Conservation (phyloP, 2,329 filamentous ascomycete species). For the Fusarium subtropicale region DNA sequence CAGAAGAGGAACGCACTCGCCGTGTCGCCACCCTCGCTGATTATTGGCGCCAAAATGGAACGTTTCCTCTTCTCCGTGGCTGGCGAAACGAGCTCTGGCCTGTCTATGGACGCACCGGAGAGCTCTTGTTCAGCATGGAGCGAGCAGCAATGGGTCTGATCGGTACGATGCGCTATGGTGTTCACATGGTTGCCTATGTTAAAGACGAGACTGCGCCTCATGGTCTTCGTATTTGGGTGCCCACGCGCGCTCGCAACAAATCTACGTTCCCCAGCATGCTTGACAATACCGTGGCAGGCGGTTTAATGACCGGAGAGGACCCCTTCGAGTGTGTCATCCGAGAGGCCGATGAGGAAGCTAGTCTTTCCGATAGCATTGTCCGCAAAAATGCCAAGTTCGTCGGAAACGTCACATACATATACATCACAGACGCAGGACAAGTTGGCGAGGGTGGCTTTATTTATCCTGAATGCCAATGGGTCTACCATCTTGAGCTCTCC, state of each 20-base stretch:
- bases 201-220: conserved; percentile 53
- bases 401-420: conserved; percentile 86
- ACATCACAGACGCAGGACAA: conserved; percentile 78
- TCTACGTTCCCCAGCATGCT: conserved; percentile 91
- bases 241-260: conserved; percentile 79
- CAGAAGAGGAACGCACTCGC: conserved; percentile 71
- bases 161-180: conserved; percentile 81
- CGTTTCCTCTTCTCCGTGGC: conserved; percentile 79
- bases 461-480: conserved; percentile 91
- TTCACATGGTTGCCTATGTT: conserved; percentile 83
- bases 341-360: conserved; percentile 91
- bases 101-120: conserved; percentile 73
- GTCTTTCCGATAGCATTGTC: conserved; percentile 76
- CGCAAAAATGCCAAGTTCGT: conserved; percentile 66
- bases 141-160: conserved; percentile 79
- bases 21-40: conserved; percentile 67
- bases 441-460: conserved; percentile 85
- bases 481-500: conserved; percentile 88
- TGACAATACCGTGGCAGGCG: conserved; percentile 91
- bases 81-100: conserved; percentile 88
- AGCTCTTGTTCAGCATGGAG: conserved; percentile 79
- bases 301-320: conserved; percentile 80
- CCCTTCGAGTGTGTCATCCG: conserved; percentile 85
- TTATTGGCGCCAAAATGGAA: conserved; percentile 75
- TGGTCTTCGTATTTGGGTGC: conserved; percentile 85